These are phyloP conservation scores for Globisporangium lucens DNA, from an alignment of 352 stramenopile genomes.

Conservation along the genomic window DNA sequence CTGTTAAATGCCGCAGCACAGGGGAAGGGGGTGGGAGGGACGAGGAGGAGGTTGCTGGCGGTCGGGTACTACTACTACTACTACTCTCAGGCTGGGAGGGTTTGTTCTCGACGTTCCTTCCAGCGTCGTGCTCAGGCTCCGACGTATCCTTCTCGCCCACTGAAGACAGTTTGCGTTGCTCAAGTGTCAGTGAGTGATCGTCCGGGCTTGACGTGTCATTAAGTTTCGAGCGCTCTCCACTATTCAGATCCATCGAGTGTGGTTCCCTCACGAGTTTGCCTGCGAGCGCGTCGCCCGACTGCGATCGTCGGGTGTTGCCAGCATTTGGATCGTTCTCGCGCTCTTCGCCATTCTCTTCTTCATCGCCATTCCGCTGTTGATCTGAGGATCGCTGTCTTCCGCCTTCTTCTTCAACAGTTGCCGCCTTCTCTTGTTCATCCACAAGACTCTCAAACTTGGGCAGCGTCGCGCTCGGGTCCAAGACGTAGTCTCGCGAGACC, in stretches of 20 bases:
- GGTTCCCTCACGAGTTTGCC: not conserved
- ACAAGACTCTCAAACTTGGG: not conserved
- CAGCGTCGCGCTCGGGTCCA: constrained; percentile 13
- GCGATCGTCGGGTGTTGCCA: constrained; percentile 2
- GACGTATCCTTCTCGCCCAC: not conserved
- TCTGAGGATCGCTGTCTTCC: not conserved
- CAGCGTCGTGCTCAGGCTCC: not conserved
- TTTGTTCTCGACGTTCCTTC: not conserved
- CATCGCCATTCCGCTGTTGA: not conserved
- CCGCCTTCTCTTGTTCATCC: not conserved
- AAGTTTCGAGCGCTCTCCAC: not conserved
- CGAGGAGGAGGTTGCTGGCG: not conserved
- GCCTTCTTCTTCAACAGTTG: not conserved
- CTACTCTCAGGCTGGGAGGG: not conserved
- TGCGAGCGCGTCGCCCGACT: constrained; percentile 3
- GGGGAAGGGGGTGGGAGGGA: constrained; percentile 5
- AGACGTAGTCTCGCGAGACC: constrained; percentile 18
- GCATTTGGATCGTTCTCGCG: constrained; percentile 1
- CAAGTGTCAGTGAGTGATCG: not conserved
- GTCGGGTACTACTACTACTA: not conserved
- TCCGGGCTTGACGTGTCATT: not conserved
- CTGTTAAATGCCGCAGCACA: not conserved
- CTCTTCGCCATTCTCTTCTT: not conserved
- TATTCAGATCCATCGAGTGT: not conserved
- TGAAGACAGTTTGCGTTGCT: not conserved